Evolutionary conservation across 208 protist genomes (phyloP), one percentile per base, ranked within the genome.

Genomic region (Leishmania guyanensis): DNA sequence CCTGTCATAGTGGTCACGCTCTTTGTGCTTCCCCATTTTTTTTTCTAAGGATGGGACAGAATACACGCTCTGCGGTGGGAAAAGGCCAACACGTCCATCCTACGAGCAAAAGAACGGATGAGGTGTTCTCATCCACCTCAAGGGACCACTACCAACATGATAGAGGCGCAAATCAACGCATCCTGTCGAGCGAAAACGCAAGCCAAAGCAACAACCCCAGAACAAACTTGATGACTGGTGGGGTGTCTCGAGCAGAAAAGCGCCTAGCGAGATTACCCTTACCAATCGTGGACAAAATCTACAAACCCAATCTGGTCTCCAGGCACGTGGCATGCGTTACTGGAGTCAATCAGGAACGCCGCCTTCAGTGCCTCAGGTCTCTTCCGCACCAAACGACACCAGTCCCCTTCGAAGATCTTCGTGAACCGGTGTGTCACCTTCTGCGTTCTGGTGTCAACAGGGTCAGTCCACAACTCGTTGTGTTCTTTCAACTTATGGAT

Each of bases 281-380:
- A 56, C 78, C 50, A 87, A 81, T 90, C 86, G 75, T 85, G 84
- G 29, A 85, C 84, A 14, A 90, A 91, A 16, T 82, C 84, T 22
- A 91, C 89, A 5, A 87, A 71, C 10, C 10, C 73, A 54, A 94
- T 86, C 77, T 92, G 89, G 60, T 92, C 88, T 22, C 87, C 86
- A 48, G 91, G 91, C 22, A 94, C 91, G 79, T 91, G 88, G 79
- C 87, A 92, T 16, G 91, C 91, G 77, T 91, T 91, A 82, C 83
- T 87, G n/a, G 88, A 81, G 79, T 94, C 91, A 72, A 91, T 89
- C 58, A 92, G 84, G 77, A 94, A 94, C 22, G 89, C 88, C 20
- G 85, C 58, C 83, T 88, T 85, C 43, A 94, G 84, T 46, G 91
- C 91, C 71, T 92, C 84, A 36, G 91, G 88, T 46, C 88, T 76